Conservation (phyloP, 2,329 filamentous ascomycete genomes). For the Colletotrichum tanaceti region DNA sequence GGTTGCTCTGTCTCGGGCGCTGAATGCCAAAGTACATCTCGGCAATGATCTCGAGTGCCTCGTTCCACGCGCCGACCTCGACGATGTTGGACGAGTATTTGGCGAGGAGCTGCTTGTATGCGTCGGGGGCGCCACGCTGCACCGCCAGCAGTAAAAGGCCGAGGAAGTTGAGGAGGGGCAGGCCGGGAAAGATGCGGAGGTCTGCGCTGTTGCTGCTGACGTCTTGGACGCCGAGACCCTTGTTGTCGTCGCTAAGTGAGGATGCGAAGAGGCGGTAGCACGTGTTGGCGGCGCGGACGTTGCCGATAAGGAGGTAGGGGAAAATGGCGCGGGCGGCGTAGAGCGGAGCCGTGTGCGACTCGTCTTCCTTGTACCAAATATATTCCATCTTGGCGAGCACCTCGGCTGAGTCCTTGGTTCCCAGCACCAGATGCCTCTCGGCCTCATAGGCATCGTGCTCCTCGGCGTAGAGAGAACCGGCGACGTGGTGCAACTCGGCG, state of each 20-base stretch:
- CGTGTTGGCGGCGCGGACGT: slow-evolving; percentile 88
- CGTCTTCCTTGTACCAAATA: slow-evolving; percentile 91
- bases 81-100: slow-evolving; percentile 85
- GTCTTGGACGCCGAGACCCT: slow-evolving; percentile 78
- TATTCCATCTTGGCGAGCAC: slow-evolving; percentile 87
- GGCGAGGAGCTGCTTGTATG: slow-evolving; percentile 83
- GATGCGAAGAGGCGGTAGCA: slow-evolving; percentile 74
- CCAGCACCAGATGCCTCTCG: slow-evolving; percentile 87
- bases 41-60: slow-evolving; percentile 84
- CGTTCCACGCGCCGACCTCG: slow-evolving; percentile 82
- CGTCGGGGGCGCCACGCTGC: slow-evolving; percentile 80
- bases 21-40: slow-evolving; percentile 98
- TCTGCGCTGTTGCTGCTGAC: slow-evolving; percentile 81
- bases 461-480: slow-evolving; percentile 88
- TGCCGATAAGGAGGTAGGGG: slow-evolving; percentile 90
- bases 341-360: slow-evolving; percentile 85
- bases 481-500: slow-evolving; percentile 92
- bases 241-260: slow-evolving; percentile 55
- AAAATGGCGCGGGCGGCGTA: slow-evolving; percentile 90
- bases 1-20: slow-evolving; percentile 89
- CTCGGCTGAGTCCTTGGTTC: slow-evolving; percentile 88
- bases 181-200: slow-evolving; percentile 83
- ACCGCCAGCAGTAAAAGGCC: slow-evolving; percentile 85
- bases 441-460: slow-evolving; percentile 94
- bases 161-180: slow-evolving; percentile 96